Evolutionary conservation across 2,329 filamentous ascomycete genomes (phyloP).

Genomic region (Aspergillus tanneri): DNA sequence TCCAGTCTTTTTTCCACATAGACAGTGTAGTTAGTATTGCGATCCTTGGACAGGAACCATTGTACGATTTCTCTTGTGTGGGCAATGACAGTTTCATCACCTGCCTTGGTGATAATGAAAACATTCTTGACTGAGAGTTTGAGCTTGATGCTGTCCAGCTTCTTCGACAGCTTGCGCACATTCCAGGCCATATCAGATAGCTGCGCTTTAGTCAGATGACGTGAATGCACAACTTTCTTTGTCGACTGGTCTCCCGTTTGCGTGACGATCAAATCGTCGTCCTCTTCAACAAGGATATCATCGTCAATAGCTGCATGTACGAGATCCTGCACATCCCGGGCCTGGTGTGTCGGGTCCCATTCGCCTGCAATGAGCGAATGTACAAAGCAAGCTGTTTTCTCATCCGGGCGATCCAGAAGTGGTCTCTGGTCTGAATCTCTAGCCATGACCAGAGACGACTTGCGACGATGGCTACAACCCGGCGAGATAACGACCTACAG

Average conservation of each 20-base stretch:
- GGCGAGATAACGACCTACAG: slow-evolving; percentile 57
- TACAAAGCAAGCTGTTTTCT: slow-evolving; percentile 59
- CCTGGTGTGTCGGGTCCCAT: slow-evolving; percentile 22
- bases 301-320: slow-evolving; percentile 14
- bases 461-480: slow-evolving; percentile 55
- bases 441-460: slow-evolving; percentile 57
- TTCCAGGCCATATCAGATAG: slow-evolving; percentile 96
- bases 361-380: slow-evolving; percentile 55
- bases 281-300: slow-evolving; percentile 20
- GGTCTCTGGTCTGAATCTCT: slow-evolving; percentile 42
- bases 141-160: slow-evolving; percentile 77
- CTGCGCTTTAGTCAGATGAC: slow-evolving; percentile 92
- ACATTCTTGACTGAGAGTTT: slow-evolving; percentile 78
- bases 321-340: slow-evolving; percentile 3
- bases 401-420: slow-evolving; percentile 35
- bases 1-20: slow-evolving; percentile 76
- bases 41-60: slow-evolving; percentile 75
- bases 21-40: slow-evolving; percentile 69
- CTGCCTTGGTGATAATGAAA: slow-evolving; percentile 88
- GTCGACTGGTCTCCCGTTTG: slow-evolving; percentile 24
- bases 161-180: slow-evolving; percentile 84
- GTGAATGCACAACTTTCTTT: slow-evolving; percentile 54
- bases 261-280: slow-evolving; percentile 27
- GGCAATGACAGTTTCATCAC: slow-evolving; percentile 75
- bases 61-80: slow-evolving; percentile 73